Base-by-base conservation (phyloP, 1,139 yeast genomes). In the Sugiyamaella xylanicola region DNA sequence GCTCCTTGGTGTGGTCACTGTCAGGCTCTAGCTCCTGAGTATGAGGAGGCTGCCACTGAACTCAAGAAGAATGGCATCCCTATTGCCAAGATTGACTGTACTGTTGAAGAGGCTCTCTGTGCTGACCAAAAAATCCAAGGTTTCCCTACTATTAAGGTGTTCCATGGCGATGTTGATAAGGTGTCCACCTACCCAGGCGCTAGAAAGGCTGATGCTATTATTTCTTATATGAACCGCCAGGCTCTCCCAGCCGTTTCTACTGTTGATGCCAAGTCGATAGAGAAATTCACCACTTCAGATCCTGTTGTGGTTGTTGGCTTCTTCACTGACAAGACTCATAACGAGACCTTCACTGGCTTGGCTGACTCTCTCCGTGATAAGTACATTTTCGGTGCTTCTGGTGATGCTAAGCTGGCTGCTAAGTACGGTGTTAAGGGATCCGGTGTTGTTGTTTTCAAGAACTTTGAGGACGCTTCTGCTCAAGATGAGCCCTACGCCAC, bases 1-100 rank as follows among this genome's bases (percentile, higher is more conserved):
- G 99, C 99, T 29, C 98, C 99, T 70, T 93, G 99, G 99, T 93
- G 99, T 57, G 99, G 99, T 20, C 97, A 93, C 77, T 93, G 99
- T 80, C 91, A 93, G 80, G 83, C 83, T 59, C 80, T 93, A 64
- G 98, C 93, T 20, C 99, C 99, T 53, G 93, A 93, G 74, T 92
- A 82, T 70, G 82, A 87, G 63, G 74, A 81, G 67, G 99, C 98
- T 53, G 97, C 99, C 54, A 86, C 88, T 62, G 65, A 71, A 22
- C 79, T 93, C 69, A 81, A 81, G 63, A 84, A 79, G 49, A 75
- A 86, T 61, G 77, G 82, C 59, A 86, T 92, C 72, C 82, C 85
- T 63, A 79, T 93, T 67, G 97, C 93, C 57, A 96, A 93, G 77
- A 78, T 93, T 63, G 97, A 93, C 77, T 93, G 99, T 80, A 87